Evolutionary conservation across 1,284 basidiomycete species (phyloP).

Genomic region (Ganoderma lucidum): DNA sequence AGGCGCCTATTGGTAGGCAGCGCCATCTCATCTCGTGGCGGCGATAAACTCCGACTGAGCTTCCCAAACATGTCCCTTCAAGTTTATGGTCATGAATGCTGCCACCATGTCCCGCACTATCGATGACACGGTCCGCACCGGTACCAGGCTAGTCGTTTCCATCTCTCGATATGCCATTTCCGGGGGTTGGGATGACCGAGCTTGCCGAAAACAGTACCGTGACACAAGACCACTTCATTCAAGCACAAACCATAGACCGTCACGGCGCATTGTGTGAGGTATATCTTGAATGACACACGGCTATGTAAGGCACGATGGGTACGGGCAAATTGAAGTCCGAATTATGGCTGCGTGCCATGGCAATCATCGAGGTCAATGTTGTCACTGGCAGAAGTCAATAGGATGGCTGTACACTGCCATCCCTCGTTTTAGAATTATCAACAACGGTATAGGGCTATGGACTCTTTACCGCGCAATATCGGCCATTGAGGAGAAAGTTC

Average conservation of each 20-base stretch:
- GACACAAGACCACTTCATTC: not conserved
- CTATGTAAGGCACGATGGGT: not conserved
- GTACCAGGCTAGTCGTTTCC: not conserved
- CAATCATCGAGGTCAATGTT: not conserved
- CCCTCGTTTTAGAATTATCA: not conserved
- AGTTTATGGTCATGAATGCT: not conserved
- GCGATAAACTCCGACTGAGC: not conserved
- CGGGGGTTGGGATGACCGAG: not conserved
- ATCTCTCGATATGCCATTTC: not conserved
- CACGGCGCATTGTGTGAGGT: not conserved
- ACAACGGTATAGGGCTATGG: not conserved
- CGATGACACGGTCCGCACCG: not conserved
- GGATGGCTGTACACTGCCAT: not conserved
- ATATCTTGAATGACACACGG: not conserved
- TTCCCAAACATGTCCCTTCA: not conserved
- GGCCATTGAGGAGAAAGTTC: too few relatives aligned
- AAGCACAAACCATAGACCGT: not conserved
- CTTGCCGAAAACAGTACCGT: not conserved
- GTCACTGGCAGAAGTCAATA: not conserved
- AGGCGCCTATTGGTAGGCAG: not conserved
- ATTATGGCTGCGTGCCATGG: not conserved
- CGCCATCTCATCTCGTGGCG: not conserved
- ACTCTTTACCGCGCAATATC: not conserved
- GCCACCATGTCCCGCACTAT: not conserved
- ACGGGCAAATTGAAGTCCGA: not conserved